Percentiles rank a stretch among this genome's conserved stretches.
Conservation (phyloP, 2,329 filamentous ascomycete genomes). For the Nemania serpens region DNA sequence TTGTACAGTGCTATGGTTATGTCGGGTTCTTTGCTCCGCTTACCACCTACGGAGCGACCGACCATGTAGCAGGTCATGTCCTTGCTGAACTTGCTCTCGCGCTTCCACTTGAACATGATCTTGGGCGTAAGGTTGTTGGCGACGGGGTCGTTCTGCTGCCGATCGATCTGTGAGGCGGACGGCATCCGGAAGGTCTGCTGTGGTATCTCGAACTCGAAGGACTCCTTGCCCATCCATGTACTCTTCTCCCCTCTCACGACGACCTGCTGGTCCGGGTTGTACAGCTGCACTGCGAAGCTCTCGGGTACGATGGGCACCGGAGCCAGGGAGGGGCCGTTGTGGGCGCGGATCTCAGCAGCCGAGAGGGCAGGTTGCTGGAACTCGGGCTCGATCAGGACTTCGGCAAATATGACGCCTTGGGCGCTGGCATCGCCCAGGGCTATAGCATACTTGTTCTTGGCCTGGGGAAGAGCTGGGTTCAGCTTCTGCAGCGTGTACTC, state of each 20-base stretch:
- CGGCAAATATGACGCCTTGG: slow-evolving; percentile 81
- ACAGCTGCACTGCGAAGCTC: slow-evolving; percentile 83
- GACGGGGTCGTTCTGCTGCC: slow-evolving; percentile 65
- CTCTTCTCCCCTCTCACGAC: slow-evolving; percentile 71
- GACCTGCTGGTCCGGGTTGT: slow-evolving; percentile 89
- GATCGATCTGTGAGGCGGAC: slow-evolving; percentile 77
- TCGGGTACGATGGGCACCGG: slow-evolving; percentile 77
- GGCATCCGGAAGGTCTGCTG: slow-evolving; percentile 82
- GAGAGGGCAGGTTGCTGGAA: slow-evolving; percentile 85
- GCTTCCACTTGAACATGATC: slow-evolving; percentile 85
- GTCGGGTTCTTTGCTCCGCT: slow-evolving; percentile 88
- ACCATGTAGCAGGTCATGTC: slow-evolving; percentile 89
- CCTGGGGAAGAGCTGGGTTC: slow-evolving; percentile 69
- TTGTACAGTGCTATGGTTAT: slow-evolving; percentile 92
- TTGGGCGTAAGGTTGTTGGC: slow-evolving; percentile 66
- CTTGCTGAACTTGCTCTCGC: slow-evolving; percentile 82
- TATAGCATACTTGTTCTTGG: slow-evolving; percentile 83
- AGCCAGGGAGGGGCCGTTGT: slow-evolving; percentile 67
- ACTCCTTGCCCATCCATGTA: slow-evolving; percentile 78
- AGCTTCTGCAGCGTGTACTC: slow-evolving; percentile 81
- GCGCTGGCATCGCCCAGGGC: slow-evolving; percentile 84
- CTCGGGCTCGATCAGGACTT: slow-evolving; percentile 81
- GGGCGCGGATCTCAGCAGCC: slow-evolving; percentile 76
- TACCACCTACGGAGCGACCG: slow-evolving; percentile 73
- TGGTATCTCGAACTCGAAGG: slow-evolving; percentile 93